These are phyloP conservation scores for Carpinus viminea DNA, from an alignment of 306 rosid genomes.

Conservation along the genomic window DNA sequence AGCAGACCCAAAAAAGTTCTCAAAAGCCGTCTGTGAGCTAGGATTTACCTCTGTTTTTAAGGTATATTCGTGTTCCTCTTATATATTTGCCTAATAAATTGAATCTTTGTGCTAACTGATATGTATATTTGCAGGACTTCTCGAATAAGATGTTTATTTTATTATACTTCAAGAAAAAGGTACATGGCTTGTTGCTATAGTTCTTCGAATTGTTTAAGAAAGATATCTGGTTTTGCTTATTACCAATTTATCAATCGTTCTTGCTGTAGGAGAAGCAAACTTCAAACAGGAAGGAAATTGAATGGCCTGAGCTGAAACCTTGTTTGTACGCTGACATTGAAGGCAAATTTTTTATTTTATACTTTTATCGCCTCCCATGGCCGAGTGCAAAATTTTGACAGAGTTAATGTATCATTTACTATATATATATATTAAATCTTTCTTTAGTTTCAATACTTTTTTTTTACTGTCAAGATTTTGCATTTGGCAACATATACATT, in stretches of 20 bases:
- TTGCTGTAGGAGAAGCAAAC: conserved; percentile 56
- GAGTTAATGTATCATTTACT: neutral
- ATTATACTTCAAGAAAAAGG: conserved; percentile 86
- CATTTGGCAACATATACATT: too few relatives aligned
- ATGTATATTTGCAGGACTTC: conserved; percentile 62
- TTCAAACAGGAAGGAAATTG: conserved; percentile 51
- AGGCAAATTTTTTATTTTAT: neutral
- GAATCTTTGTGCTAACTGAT: conserved; percentile 35
- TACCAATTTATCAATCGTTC: conserved; percentile 6
- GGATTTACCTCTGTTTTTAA: conserved; percentile 61
- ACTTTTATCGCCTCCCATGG: neutral
- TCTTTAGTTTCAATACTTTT: neutral
- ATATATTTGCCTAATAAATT: neutral
- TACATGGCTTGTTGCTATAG: conserved; percentile 21
- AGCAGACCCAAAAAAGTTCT: conserved; percentile 76
- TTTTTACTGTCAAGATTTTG: too few relatives aligned
- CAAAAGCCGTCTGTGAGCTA: conserved; percentile 65
- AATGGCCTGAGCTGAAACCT: conserved; percentile 89
- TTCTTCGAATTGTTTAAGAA: conserved; percentile 4
- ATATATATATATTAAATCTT: neutral
- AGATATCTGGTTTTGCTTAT: neutral
- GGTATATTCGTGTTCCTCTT: conserved; percentile 40
- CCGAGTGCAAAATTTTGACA: neutral
- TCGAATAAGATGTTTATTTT: conserved; percentile 88
- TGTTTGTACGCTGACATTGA: conserved; percentile 70